These are phyloP conservation scores for Oropetium thomaeum DNA, from an alignment of 176 grass and related monocot species.

Conservation along the genomic window DNA sequence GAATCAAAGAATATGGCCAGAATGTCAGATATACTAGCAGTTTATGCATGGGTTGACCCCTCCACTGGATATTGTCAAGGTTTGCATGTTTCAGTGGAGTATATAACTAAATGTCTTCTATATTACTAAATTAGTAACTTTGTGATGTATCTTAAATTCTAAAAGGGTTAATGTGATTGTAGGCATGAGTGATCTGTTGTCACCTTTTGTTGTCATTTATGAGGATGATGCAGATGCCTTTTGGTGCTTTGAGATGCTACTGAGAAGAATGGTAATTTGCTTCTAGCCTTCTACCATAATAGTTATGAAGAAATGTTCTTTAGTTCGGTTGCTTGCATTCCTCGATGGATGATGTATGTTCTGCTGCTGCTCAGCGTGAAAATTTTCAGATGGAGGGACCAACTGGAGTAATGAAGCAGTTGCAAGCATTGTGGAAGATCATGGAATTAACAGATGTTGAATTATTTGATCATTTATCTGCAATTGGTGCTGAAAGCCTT, in stretches of 20 bases:
- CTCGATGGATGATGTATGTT: conserved; percentile 30
- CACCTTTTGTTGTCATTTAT: conserved; percentile 95
- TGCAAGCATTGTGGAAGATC: conserved; percentile 93
- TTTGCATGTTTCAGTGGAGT: conserved; percentile 31
- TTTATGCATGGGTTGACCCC: conserved; percentile 99
- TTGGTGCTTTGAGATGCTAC: conserved; percentile 99
- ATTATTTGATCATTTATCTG: conserved; percentile 86
- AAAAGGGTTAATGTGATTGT: conserved; percentile 34
- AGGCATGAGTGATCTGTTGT: conserved; percentile 99
- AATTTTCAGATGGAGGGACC: conserved; percentile 99
- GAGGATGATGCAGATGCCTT: conserved; percentile 97
- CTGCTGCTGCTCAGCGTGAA: conserved; percentile 64
- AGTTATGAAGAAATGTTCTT: conserved; percentile 2
- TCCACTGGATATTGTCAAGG: conserved; percentile 99
- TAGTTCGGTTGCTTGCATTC: conserved; percentile 10
- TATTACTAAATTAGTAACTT: conserved; percentile 10
- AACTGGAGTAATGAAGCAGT: conserved; percentile 92
- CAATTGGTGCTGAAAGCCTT: conserved; percentile 94
- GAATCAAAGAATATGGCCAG: conserved; percentile 99
- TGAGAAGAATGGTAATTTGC: conserved; percentile 87
- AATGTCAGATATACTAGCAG: conserved; percentile 99
- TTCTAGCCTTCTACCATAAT: conserved; percentile 25
- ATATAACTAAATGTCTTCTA: conserved; percentile 13
- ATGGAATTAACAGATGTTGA: conserved; percentile 78
- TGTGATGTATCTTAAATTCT: conserved; percentile 38